Conservation (phyloP, 1,139 yeast genomes). For the Sugiyamaella grinbergsii region DNA sequence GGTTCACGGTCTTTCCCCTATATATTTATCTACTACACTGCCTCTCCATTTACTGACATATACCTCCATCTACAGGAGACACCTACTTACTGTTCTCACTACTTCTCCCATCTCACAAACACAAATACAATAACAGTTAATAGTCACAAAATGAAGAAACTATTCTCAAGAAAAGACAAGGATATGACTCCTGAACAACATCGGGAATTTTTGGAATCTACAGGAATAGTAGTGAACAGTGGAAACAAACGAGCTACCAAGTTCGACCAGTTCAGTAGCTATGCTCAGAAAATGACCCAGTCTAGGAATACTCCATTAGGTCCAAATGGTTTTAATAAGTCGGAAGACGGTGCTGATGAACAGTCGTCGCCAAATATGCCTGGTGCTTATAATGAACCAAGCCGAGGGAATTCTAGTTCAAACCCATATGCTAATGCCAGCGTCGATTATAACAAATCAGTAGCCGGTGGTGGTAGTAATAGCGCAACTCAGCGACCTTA, state of each 20-base stretch:
- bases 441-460: constrained; percentile 20
- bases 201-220: constrained; percentile 36
- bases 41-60: too few species aligned
- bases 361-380: too few species aligned
- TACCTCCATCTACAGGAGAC: too few species aligned
- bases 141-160: constrained; percentile 37
- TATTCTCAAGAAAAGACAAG: constrained; percentile 41
- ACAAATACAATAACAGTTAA: neutral
- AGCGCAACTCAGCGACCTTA: constrained; percentile 3
- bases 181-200: constrained; percentile 44
- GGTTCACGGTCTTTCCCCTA: too few species aligned
- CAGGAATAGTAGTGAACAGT: constrained; percentile 35
- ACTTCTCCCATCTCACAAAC: too few species aligned
- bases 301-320: constrained; percentile 20
- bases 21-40: too few species aligned
- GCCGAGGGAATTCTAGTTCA: constrained; percentile 2
- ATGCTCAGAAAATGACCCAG: constrained; percentile 37
- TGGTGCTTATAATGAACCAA: constrained; percentile 1
- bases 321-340: constrained; percentile 16
- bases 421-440: constrained; percentile 27
- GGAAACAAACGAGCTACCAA: constrained; percentile 39
- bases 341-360: constrained; percentile 7
- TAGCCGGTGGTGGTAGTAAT: constrained; percentile 5
- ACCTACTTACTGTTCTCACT: too few species aligned
- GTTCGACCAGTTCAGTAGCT: constrained; percentile 41